phyloP scores from a whole-genome alignment of 148 eudicot genomes.

The Vaccinium macrocarpon region DNA sequence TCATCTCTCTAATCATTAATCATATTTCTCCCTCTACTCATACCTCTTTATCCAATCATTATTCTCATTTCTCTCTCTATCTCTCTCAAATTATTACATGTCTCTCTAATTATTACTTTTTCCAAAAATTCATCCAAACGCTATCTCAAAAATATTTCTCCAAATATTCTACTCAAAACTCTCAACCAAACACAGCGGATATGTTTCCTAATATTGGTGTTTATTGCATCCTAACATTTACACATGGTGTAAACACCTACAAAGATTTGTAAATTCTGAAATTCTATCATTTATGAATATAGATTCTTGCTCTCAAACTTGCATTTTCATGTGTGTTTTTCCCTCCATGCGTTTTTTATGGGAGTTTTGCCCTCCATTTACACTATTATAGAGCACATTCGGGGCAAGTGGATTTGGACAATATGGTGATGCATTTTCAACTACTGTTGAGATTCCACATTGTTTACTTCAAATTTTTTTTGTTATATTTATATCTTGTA shows the following conservation, averaged over 20 bases:
- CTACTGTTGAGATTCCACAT: neutral
- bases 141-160: no score
- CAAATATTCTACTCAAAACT: no score
- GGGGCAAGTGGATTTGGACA: neutral
- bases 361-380: no score
- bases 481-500: neutral
- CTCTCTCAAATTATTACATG: no score
- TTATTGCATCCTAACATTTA: slow-evolving; percentile 1
- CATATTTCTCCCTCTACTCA: no score
- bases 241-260: neutral
- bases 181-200: no score
- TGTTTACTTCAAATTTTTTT: neutral
- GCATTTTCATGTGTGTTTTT: neutral
- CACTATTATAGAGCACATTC: neutral
- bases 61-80: no score
- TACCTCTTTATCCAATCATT: no score
- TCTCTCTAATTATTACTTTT: no score
- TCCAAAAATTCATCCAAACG: no score
- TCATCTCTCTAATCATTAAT: no score
- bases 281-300: neutral
- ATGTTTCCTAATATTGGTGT: neutral
- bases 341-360: neutral
- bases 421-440: neutral
- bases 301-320: neutral
- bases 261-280: neutral